Conservation (phyloP, 2,329 filamentous ascomycete species). For the Colletotrichum noveboracense region DNA sequence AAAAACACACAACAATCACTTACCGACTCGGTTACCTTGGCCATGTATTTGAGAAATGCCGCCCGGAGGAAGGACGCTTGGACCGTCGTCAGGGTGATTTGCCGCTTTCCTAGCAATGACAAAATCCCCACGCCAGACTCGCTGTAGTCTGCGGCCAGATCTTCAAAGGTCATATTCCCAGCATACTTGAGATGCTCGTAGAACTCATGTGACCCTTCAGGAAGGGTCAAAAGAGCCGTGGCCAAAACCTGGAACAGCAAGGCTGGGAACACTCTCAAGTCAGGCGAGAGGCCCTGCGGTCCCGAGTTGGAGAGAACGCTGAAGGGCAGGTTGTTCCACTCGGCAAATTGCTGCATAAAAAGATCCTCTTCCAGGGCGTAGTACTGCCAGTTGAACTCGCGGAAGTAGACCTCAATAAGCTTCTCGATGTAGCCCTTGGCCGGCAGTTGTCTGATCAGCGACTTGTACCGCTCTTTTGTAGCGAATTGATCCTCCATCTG, state of each 20-base stretch:
- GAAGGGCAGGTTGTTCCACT: conserved; percentile 62
- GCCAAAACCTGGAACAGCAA: conserved; percentile 65
- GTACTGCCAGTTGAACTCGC: conserved; percentile 66
- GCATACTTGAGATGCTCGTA: conserved; percentile 65
- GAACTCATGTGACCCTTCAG: conserved; percentile 48
- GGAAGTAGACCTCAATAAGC: conserved; percentile 59
- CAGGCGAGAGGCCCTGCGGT: conserved; percentile 53
- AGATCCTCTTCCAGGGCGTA: conserved; percentile 58
- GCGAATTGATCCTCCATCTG: conserved; percentile 40
- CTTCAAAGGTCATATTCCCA: conserved; percentile 63
- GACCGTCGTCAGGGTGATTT: conserved; percentile 61
- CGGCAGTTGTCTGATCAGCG: conserved; percentile 62
- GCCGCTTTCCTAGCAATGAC: conserved; percentile 59
- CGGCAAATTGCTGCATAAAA: conserved; percentile 54
- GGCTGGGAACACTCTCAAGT: conserved; percentile 63
- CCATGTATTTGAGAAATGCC: conserved; percentile 63
- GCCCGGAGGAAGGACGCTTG: conserved; percentile 62
- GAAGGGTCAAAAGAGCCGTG: conserved; percentile 57
- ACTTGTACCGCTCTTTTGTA: conserved; percentile 62
- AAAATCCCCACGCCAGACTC: conserved; percentile 61
- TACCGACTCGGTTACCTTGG: conserved; percentile 62
- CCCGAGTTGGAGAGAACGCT: conserved; percentile 52
- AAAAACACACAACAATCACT: conserved; percentile 25
- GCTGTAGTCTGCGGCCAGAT: conserved; percentile 65
- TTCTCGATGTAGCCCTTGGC: conserved; percentile 58